These are phyloP conservation scores for Ophiostoma angusticollis DNA, from an alignment of 2,329 filamentous ascomycete species.

Conservation along the genomic window DNA sequence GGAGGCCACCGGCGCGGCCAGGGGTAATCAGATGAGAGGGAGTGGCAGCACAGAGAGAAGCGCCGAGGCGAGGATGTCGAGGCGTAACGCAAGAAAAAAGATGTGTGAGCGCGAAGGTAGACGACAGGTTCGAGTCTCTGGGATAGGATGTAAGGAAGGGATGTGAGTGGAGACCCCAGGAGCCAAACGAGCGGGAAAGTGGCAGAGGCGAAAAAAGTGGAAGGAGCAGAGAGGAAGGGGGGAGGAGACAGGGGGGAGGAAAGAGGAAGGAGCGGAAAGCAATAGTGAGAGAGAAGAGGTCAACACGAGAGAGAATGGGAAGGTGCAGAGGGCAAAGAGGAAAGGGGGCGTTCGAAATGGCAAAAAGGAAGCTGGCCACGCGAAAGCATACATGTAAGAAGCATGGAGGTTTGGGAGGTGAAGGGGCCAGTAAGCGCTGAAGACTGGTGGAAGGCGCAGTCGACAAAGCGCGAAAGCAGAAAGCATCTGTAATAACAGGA, in stretches of 20 bases:
- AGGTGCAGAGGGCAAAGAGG: neutral
- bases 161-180: neutral
- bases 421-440: slow-evolving; percentile 12
- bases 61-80: slow-evolving; percentile 3
- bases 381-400: neutral
- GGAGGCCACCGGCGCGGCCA: neutral
- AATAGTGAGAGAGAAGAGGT: slow-evolving; percentile 5
- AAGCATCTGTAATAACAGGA: no score
- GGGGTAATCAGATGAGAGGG: slow-evolving; percentile 2
- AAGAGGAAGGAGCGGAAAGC: neutral
- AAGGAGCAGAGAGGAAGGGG: neutral
- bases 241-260: neutral
- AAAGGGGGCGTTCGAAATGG: slow-evolving; percentile 3
- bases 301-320: neutral
- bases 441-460: neutral
- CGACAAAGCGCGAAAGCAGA: neutral
- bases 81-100: neutral
- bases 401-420: slow-evolving; percentile 2
- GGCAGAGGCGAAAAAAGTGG: neutral
- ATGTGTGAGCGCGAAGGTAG: neutral
- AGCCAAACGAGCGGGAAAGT: neutral
- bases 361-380: neutral
- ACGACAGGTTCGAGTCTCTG: neutral
- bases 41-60: slow-evolving; percentile 4
- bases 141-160: neutral